Conservation (phyloP, 257 asterid species). For the Rauvolfia tetraphylla region DNA sequence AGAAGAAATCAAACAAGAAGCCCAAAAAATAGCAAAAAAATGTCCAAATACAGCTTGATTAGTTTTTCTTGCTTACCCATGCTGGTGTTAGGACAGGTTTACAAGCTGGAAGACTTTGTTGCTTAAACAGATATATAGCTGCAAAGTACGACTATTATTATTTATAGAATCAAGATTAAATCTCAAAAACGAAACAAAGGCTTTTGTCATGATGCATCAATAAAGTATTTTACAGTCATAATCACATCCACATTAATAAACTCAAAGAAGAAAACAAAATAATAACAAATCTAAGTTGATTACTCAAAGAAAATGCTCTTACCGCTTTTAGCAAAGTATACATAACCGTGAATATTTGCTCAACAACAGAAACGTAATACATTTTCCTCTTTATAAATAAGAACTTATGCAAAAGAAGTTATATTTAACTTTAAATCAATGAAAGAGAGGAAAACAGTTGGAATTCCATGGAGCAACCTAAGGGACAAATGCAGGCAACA, state of each 20-base stretch:
- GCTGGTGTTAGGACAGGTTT: slow-evolving; percentile 70
- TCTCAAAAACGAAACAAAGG: not conserved
- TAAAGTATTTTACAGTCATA: not conserved
- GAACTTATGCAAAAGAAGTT: not conserved
- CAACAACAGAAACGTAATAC: not conserved
- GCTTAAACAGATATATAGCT: slow-evolving; percentile 66
- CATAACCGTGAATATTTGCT: not conserved
- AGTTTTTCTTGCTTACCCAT: slow-evolving; percentile 43
- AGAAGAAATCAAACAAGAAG: slow-evolving; percentile 18
- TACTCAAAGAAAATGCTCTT: not conserved
- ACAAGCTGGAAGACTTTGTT: slow-evolving; percentile 78
- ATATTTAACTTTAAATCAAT: not conserved
- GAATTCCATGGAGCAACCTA: not conserved
- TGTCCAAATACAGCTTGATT: not conserved
- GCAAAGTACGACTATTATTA: slow-evolving; percentile 21
- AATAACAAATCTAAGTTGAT: not conserved
- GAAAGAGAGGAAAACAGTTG: not conserved
- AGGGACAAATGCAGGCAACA: not conserved
- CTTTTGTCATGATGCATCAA: not conserved
- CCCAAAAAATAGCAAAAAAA: not conserved
- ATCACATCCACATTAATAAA: not conserved
- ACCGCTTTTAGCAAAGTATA: not conserved
- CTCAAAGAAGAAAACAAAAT: not conserved
- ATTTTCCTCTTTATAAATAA: not conserved
- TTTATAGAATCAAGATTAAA: slow-evolving; percentile 2